These are phyloP conservation scores for Epicoccum nigrum DNA, from an alignment of 2,329 filamentous ascomycete species.

Conservation along the genomic window DNA sequence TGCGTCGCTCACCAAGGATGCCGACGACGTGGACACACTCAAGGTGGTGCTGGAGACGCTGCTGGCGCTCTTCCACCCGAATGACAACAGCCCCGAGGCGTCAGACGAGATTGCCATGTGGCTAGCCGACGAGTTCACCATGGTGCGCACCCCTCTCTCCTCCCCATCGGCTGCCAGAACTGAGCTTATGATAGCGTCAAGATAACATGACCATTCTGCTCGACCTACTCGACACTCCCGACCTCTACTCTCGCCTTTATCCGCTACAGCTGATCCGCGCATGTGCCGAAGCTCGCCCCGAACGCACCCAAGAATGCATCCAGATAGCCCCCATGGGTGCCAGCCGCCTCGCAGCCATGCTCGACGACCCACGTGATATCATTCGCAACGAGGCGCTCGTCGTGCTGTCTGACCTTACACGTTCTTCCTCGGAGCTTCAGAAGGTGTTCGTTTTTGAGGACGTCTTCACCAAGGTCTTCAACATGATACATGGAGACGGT, in stretches of 20 bases:
- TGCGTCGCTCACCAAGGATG: conserved; percentile 81
- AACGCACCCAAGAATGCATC: conserved; percentile 93
- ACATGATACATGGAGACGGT: conserved; percentile 81
- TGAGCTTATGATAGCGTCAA: conserved; percentile 72
- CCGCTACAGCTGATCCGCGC: conserved; percentile 86
- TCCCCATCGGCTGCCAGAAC: conserved; percentile 39
- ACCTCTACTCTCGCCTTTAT: conserved; percentile 92
- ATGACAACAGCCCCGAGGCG: conserved; percentile 75
- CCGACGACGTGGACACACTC: conserved; percentile 93
- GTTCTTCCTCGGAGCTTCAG: conserved; percentile 84
- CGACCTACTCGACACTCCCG: conserved; percentile 82
- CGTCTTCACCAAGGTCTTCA: conserved; percentile 86
- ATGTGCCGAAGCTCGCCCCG: conserved; percentile 82
- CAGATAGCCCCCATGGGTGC: conserved; percentile 88
- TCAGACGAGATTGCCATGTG: conserved; percentile 95
- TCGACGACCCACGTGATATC: conserved; percentile 86
- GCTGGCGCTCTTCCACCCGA: conserved; percentile 84
- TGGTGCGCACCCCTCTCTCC: conserved; percentile 58
- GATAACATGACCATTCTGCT: conserved; percentile 93
- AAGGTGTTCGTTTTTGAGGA: conserved; percentile 96
- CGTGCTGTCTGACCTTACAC: conserved; percentile 87
- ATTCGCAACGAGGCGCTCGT: conserved; percentile 82
- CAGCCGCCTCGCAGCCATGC: conserved; percentile 78
- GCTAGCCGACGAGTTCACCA: conserved; percentile 97
- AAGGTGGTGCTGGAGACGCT: conserved; percentile 95